phyloP scores from a whole-genome alignment of 257 asterid genomes.

The Cynanchum wilfordii region DNA sequence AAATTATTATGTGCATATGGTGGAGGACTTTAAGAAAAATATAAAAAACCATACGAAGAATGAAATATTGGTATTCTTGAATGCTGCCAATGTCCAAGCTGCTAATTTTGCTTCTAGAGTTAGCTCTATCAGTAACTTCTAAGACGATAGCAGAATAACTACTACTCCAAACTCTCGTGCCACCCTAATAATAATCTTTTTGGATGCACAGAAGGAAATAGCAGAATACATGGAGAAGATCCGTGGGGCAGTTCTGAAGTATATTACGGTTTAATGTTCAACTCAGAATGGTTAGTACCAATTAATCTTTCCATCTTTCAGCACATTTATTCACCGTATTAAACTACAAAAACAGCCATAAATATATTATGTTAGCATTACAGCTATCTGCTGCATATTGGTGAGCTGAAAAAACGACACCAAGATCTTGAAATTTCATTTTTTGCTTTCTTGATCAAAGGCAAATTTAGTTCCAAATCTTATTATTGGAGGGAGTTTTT shows the following conservation, averaged over 20 bases:
- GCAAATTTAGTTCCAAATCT: neutral
- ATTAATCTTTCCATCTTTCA: neutral
- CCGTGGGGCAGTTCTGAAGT: constrained; percentile 72
- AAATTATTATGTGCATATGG: neutral
- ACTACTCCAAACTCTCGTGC: neutral
- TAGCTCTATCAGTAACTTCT: neutral
- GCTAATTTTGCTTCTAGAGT: neutral
- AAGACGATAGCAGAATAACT: neutral
- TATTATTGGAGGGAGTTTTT: neutral
- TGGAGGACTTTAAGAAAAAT: neutral
- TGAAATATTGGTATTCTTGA: neutral
- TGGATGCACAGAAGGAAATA: constrained; percentile 54
- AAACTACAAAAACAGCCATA: neutral
- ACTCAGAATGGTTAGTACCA: constrained; percentile 3
- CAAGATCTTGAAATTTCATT: neutral
- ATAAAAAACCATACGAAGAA: neutral
- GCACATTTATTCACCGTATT: neutral
- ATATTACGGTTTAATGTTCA: constrained; percentile 51
- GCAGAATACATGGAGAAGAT: constrained; percentile 86
- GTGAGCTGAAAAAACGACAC: no score
- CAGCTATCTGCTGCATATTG: neutral
- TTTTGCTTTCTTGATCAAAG: neutral
- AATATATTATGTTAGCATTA: neutral
- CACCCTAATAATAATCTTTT: neutral
- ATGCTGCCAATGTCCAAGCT: neutral